These are phyloP conservation scores for Fallopia convolvulus DNA, from an alignment of 148 eudicot species.

Conservation along the genomic window DNA sequence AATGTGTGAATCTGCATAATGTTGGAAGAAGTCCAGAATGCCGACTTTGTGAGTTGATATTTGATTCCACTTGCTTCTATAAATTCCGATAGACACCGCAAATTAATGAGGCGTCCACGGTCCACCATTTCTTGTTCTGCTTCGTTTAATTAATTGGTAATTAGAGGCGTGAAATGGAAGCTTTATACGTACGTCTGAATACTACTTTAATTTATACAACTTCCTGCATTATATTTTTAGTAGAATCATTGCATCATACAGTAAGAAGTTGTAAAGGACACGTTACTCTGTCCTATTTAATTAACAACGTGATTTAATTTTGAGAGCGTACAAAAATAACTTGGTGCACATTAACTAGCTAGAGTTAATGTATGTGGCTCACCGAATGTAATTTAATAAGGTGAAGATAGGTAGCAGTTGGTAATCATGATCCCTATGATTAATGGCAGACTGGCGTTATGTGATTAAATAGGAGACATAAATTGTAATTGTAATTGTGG, in stretches of 20 bases:
- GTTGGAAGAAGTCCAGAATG: slow-evolving; percentile 2
- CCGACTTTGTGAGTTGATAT: slow-evolving; percentile 5
- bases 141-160: neutral
- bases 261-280: neutral
- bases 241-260: neutral
- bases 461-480: neutral
- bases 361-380: too few relatives aligned
- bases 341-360: too few relatives aligned
- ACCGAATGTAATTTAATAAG: too few relatives aligned
- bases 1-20: neutral
- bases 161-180: neutral
- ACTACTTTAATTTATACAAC: neutral
- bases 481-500: neutral
- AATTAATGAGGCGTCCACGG: neutral
- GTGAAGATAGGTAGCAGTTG: neutral
- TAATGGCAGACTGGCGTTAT: neutral
- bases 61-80: neutral
- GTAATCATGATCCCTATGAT: neutral
- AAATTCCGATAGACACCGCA: neutral
- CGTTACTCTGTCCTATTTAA: neutral
- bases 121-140: neutral
- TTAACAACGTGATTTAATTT: neutral
- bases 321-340: neutral
- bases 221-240: neutral
- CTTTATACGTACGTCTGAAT: neutral